Base-by-base conservation (phyloP, 1,284 basidiomycete species). In the Ganoderma boninense region DNA sequence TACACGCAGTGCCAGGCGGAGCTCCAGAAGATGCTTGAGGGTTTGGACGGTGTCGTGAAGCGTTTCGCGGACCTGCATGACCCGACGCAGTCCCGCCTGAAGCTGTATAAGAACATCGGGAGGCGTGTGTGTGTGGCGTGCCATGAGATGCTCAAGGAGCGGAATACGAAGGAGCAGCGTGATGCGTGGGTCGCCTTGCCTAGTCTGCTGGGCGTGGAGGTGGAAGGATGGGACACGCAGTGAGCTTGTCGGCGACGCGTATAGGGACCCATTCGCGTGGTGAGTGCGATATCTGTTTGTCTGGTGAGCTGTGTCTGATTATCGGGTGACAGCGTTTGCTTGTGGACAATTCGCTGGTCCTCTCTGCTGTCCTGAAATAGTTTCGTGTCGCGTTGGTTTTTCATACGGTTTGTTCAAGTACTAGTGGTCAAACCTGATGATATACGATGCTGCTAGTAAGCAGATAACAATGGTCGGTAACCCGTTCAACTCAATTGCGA, bases 31-130 rank as follows among this genome's bases (percentile, higher is more conserved):
- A 49, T 49, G 46, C 3, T 49, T 20, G 46, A 49, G 46, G 46
- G 46, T 6, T n/a, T 49, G 7, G 46, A 49, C 18, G 18, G 20
- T 20, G n/a, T 49, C 8, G 46, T 2, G 32, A 11, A 66, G 40
- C 16, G 40, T 29, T 66, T 68, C 16, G 67, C 56, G 16, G 70
- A 49, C 46, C 46, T 20, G 20, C 8, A 7, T 20, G 46, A 49
- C 20, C 46, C 46, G 46, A 49, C 46, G 18, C 46, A 49, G 46
- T 49, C 46, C 46, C 46, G n/a, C 10, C 46, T 49, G 46, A 49
- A 20, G 46, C 20, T 49, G 20, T 49, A 49, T 20, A 49, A 49
- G 3, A 20, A 49, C n/a, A 20, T 49, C 46, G 46, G 46, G 18
- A 49, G 7, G 46, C 18, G 46, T 20, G n/a, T 49, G 20, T 49